Base-by-base conservation (phyloP, 768 basidiomycete genomes). In the Leucosporidium yakuticum region DNA sequence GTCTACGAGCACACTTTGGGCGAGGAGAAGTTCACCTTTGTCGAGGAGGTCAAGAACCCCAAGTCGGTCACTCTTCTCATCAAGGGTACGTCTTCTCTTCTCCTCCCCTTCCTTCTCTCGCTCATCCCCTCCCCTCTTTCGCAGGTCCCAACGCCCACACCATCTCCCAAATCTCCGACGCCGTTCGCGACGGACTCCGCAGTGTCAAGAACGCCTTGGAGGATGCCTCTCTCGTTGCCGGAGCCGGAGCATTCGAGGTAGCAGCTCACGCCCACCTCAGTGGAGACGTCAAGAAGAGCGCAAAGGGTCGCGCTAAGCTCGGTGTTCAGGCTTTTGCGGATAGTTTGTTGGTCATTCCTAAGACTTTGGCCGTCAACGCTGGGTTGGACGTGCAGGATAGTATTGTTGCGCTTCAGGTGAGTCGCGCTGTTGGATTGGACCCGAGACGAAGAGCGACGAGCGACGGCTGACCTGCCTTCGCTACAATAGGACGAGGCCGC, bases 1-100 rank as follows among this genome's bases (percentile, higher is more conserved):
- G 92, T 99, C 36, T 99, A 99, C 81, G 96, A 99, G 80, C 93
- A 97, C 80, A 97, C 94, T 25, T 85, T 99, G 39, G 96, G 96
- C 73, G 96, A 99, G 81, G 96, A 99, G 77, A 99, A 98, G 78
- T 99, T 84, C 80, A 99, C 96, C 0, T 98, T 98, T 77, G 83
- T 99, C 64, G 96, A 98, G 80, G 90, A 99, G 71, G 95, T 97
- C 79, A 91, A 88, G 80, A 85, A 88, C 68, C 95, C 96, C 34
- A 94, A 90, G 83, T 88, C 87, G 65, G 96, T 97, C 62, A 98
- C 96, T 7, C 83, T 99, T 65, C 84, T 99, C 69, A 90, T 99
- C 82, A 99, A 99, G 80, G 96, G 82, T 81, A 39, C 17, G 65
- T 62, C 14, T 44, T 44, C 48, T 15, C 54, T 19, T 8, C 31